Conservation (phyloP, 805 yeast genomes). For the Wickerhamomyces subpelliculosus region DNA sequence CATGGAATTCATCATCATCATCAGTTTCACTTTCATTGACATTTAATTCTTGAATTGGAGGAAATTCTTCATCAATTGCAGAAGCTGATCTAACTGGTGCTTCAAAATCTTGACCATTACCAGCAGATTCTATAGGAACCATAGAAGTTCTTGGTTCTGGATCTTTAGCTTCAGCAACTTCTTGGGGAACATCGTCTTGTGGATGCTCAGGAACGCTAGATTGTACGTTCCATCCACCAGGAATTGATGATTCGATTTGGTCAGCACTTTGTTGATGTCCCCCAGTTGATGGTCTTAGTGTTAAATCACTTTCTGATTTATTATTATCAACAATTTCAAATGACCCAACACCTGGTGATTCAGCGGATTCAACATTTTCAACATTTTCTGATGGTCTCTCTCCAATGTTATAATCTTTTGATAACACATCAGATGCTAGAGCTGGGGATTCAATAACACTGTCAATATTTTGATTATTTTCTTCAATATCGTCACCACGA, state of each 20-base stretch:
- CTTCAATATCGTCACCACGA: slow-evolving; percentile 55
- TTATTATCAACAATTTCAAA: slow-evolving; percentile 18
- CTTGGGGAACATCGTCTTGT: slow-evolving; percentile 8
- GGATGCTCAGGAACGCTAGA: no score
- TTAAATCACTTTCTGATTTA: slow-evolving; percentile 13
- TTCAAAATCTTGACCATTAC: background rate
- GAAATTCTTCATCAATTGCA: slow-evolving; percentile 41
- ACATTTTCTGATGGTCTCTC: slow-evolving; percentile 19
- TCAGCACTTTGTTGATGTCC: slow-evolving; percentile 8
- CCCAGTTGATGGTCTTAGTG: slow-evolving; percentile 5
- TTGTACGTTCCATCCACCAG: slow-evolving; percentile 24
- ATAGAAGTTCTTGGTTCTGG: no score
- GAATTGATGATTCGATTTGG: slow-evolving; percentile 19
- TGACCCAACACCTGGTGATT: slow-evolving; percentile 19
- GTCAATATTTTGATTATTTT: slow-evolving; percentile 20
- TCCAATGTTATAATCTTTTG: slow-evolving; percentile 17
- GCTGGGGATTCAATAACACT: slow-evolving; percentile 22
- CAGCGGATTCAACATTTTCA: slow-evolving; percentile 14
- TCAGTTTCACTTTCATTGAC: slow-evolving; percentile 46
- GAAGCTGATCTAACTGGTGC: background rate
- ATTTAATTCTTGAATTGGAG: slow-evolving; percentile 53
- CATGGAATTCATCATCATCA: slow-evolving; percentile 32
- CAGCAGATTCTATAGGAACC: no score
- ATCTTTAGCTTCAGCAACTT: slow-evolving; percentile 1
- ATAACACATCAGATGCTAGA: slow-evolving; percentile 24